Base-by-base conservation (phyloP, 768 basidiomycete species). In the Pisolithus albus region DNA sequence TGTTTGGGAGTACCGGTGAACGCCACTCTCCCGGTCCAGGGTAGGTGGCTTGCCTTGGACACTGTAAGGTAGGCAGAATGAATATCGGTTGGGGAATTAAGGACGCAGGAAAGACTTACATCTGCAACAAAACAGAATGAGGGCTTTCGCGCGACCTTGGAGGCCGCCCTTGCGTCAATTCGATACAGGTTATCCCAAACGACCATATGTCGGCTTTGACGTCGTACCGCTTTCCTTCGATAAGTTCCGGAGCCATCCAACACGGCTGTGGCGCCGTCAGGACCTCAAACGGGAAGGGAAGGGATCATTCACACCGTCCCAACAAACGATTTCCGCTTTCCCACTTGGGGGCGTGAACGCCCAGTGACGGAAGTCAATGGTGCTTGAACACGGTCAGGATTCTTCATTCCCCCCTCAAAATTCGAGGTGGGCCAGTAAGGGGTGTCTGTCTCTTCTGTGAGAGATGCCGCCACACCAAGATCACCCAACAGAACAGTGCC, bases 241-340 rank as follows among this genome's bases (percentile, higher is more conserved):
- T 88, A 21, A 96, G 78, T 60, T 97, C 94, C 2, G 94, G 94
- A 0, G 94, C 91, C 93, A 96, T 97, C 91, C 91, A 96, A 64
- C 88, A 91, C 1, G 94, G 94, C 82, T 84, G 52, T 28, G 26
- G 16, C 21, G 18, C 51, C 24, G 28, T 46, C 41, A 45, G 16
- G 18, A 30, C 42, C 56, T 46, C 57, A 37, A 46, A 50, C 3
- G 3, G 39, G 46, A 46, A 37, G 4, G 37, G 19, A 38, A 34
- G 46, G 55, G 42, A 4, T 28, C 44, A 24, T 10, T 68, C 82
- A 47, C 52, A 87, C 86, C 23, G 93, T 96, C 46, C 94, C 94
- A 13, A 96, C 94, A 62, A 96, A 96, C 9, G 86, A 89, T 63
- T 86, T 89, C 51, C 93, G 80, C 62, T 89, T 92, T n/a, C 84